Evolutionary conservation across 768 basidiomycete species (phyloP).

Genomic region (Leccinum ochraceum): DNA sequence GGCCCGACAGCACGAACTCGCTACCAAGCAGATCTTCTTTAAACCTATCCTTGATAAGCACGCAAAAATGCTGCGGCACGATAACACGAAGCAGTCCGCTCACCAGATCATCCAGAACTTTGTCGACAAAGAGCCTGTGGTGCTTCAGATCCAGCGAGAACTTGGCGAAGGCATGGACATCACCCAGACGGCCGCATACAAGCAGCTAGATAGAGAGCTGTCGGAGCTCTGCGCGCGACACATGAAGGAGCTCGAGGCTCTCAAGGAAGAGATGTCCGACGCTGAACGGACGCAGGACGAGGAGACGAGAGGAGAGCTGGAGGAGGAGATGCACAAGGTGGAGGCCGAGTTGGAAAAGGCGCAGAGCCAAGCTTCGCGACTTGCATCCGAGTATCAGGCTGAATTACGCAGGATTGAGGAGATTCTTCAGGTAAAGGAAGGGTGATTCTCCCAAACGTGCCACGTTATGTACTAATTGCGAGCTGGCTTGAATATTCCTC

Average conservation of each 20-base stretch:
- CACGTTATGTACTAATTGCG: slow-evolving; percentile 26
- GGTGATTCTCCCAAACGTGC: slow-evolving; percentile 13
- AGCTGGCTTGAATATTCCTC: slow-evolving; percentile 24
- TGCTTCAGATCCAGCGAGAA: slow-evolving; percentile 56
- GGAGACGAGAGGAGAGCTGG: slow-evolving; percentile 47
- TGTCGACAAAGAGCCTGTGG: slow-evolving; percentile 40
- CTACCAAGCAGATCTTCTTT: slow-evolving; percentile 44
- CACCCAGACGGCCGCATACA: slow-evolving; percentile 54
- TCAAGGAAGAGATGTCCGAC: slow-evolving; percentile 49
- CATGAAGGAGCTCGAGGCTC: slow-evolving; percentile 45
- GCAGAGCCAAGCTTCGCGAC: slow-evolving; percentile 31
- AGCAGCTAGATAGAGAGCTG: slow-evolving; percentile 51
- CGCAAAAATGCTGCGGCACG: slow-evolving; percentile 45
- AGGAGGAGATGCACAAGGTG: slow-evolving; percentile 38
- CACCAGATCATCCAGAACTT: slow-evolving; percentile 46
- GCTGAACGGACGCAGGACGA: slow-evolving; percentile 47
- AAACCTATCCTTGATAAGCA: slow-evolving; percentile 49
- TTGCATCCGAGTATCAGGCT: slow-evolving; percentile 36
- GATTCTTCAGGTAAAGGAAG: slow-evolving; percentile 32
- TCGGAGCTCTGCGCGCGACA: slow-evolving; percentile 47
- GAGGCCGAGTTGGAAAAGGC: slow-evolving; percentile 30
- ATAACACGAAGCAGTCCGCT: slow-evolving; percentile 44
- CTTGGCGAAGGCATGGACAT: slow-evolving; percentile 49
- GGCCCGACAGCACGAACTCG: slow-evolving; percentile 48
- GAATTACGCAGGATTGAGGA: slow-evolving; percentile 38